A percentile compares a stretch with the other conserved stretches of the same genome.
Conservation (phyloP, 139 green algal species). For the Coccomyxa sp. region DNA sequence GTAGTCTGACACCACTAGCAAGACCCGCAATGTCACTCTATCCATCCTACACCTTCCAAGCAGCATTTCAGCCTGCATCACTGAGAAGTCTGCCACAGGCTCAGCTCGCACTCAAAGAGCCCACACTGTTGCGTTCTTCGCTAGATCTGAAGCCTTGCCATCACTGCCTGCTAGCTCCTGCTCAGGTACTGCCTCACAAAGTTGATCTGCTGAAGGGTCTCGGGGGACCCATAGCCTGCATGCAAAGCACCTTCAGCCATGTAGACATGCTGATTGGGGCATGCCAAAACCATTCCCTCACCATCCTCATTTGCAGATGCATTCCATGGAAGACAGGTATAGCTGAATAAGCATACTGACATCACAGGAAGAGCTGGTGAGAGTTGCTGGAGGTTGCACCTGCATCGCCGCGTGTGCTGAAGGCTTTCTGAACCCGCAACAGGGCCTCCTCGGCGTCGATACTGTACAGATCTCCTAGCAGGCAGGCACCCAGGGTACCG, state of each 20-base stretch:
- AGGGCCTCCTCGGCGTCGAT: constrained; percentile 66
- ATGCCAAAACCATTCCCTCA: neutral
- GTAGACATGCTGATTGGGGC: neutral
- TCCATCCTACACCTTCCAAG: too few relatives aligned
- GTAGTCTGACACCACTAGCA: too few relatives aligned
- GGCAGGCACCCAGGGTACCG: constrained; percentile 67
- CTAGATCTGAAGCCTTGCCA: too few relatives aligned
- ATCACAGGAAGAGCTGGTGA: neutral
- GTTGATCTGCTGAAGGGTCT: neutral
- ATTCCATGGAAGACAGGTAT: neutral
- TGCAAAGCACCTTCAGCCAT: neutral
- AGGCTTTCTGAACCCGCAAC: constrained; percentile 62
- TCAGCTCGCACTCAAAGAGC: too few relatives aligned
- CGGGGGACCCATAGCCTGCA: neutral
- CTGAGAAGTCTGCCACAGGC: too few relatives aligned
- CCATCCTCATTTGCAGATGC: neutral
- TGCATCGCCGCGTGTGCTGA: constrained; percentile 49
- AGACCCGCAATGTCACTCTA: too few relatives aligned
- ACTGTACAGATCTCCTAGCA: constrained; percentile 58
- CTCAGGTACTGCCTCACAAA: neutral
- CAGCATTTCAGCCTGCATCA: too few relatives aligned
- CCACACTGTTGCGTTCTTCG: too few relatives aligned
- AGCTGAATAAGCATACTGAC: neutral
- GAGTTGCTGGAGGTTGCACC: neutral
- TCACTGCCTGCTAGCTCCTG: neutral